A percentile compares a stretch with the other conserved stretches of the same genome.
Conservation (phyloP, 306 rosid genomes). For the Vicia faba region DNA sequence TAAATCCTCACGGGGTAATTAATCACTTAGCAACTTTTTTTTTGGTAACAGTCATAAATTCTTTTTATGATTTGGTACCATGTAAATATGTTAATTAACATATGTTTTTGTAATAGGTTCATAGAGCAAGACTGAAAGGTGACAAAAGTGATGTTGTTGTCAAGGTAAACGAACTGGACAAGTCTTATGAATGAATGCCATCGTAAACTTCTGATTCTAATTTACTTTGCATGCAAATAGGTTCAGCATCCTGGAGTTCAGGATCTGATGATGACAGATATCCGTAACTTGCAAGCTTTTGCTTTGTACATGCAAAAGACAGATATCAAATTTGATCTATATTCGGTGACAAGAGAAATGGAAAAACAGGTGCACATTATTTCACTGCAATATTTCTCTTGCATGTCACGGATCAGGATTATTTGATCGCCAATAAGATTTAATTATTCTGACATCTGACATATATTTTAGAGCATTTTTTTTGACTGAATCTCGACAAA, state of each 20-base stretch:
- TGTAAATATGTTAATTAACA: slow-evolving; percentile 15
- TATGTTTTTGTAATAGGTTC: slow-evolving; percentile 61
- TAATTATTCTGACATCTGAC: slow-evolving; percentile 25
- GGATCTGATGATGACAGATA: slow-evolving; percentile 98
- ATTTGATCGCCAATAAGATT: slow-evolving; percentile 1
- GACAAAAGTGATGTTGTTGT: slow-evolving; percentile 77
- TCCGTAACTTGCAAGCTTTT: slow-evolving; percentile 88
- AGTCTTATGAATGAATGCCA: slow-evolving; percentile 27
- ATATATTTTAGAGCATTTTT: slow-evolving; percentile 21
- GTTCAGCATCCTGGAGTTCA: slow-evolving; percentile 99
- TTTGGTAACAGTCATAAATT: slow-evolving; percentile 23
- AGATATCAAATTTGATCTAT: slow-evolving; percentile 90
- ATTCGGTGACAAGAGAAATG: slow-evolving; percentile 90
- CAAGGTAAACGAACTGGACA: slow-evolving; percentile 62
- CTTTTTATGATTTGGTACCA: slow-evolving; percentile 28
- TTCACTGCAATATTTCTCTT: slow-evolving; percentile 29
- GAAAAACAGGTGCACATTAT: slow-evolving; percentile 76
- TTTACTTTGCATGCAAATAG: slow-evolving; percentile 50
- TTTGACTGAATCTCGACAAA: slow-evolving; percentile 23
- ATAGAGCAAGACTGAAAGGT: slow-evolving; percentile 80
- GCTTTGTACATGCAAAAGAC: slow-evolving; percentile 91
- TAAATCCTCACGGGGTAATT: slow-evolving; percentile 28
- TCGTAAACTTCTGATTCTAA: slow-evolving; percentile 39
- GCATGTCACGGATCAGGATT: slow-evolving; percentile 6
- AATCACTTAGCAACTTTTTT: too few relatives aligned